phyloP scores from a whole-genome alignment of 305 asterid genomes.

The Fraxinus floribunda region DNA sequence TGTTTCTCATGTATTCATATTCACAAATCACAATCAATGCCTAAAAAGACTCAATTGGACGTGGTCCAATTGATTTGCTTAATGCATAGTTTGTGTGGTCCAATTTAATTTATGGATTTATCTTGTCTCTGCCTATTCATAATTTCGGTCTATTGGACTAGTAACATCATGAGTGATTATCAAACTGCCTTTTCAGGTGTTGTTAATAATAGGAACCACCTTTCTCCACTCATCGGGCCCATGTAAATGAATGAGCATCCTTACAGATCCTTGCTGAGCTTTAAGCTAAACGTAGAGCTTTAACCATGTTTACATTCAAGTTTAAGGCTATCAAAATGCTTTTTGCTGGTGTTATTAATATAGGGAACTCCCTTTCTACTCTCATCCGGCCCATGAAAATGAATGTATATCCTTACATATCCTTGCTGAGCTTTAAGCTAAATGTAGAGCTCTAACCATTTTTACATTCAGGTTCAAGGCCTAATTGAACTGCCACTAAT shows the following conservation, averaged over 20 bases:
- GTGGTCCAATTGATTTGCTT: background rate
- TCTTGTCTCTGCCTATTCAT: background rate
- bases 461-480: background rate
- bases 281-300: background rate
- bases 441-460: background rate
- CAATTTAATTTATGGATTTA: background rate
- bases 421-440: background rate
- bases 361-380: background rate
- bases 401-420: background rate
- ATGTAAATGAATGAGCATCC: background rate
- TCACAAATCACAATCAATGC: background rate
- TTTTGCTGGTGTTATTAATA: background rate
- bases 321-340: background rate
- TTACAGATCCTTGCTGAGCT: background rate
- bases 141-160: background rate
- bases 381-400: background rate
- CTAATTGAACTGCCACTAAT: background rate
- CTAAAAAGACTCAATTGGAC: background rate
- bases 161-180: background rate
- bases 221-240: background rate
- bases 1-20: background rate
- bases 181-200: background rate
- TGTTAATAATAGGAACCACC: background rate
- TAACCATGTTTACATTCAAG: background rate
- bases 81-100: background rate